A percentile compares a stretch with the other conserved stretches of the same genome.
phyloP scores from a whole-genome alignment of 306 rosid species.

The Trifolium pratense region DNA sequence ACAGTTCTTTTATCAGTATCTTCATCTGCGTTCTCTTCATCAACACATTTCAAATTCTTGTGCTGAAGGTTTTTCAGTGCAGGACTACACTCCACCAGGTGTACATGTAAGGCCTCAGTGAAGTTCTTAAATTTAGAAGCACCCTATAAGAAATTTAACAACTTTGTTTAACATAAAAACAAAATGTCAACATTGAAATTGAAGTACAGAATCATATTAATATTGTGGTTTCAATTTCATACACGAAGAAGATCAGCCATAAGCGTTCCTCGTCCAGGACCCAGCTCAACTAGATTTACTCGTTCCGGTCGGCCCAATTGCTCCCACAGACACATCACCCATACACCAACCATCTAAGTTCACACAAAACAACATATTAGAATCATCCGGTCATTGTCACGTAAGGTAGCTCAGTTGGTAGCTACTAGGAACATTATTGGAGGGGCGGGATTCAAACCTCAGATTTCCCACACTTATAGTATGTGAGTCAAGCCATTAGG shows the following conservation, averaged over 20 bases:
- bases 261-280: constrained; percentile 97
- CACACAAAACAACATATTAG: constrained; percentile 38
- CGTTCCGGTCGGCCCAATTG: constrained; percentile 89
- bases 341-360: constrained; percentile 85
- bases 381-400: neutral
- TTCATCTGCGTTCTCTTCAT: constrained; percentile 53
- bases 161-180: neutral
- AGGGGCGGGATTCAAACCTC: too few species aligned
- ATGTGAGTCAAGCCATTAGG: too few species aligned
- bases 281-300: constrained; percentile 81
- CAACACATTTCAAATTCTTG: constrained; percentile 70
- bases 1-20: constrained; percentile 51
- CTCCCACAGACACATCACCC: constrained; percentile 99
- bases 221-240: constrained; percentile 40
- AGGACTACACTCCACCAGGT: constrained; percentile 95
- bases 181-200: neutral
- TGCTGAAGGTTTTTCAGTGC: constrained; percentile 82
- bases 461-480: too few species aligned
- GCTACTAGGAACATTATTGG: too few species aligned
- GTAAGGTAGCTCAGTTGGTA: too few species aligned
- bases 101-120: constrained; percentile 69
- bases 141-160: constrained; percentile 62
- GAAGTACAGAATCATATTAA: constrained; percentile 3
- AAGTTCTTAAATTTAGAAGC: constrained; percentile 74
- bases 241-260: constrained; percentile 93